These are phyloP conservation scores for Millerozyma miso DNA, from an alignment of 805 yeast genomes.

Conservation along the genomic window DNA sequence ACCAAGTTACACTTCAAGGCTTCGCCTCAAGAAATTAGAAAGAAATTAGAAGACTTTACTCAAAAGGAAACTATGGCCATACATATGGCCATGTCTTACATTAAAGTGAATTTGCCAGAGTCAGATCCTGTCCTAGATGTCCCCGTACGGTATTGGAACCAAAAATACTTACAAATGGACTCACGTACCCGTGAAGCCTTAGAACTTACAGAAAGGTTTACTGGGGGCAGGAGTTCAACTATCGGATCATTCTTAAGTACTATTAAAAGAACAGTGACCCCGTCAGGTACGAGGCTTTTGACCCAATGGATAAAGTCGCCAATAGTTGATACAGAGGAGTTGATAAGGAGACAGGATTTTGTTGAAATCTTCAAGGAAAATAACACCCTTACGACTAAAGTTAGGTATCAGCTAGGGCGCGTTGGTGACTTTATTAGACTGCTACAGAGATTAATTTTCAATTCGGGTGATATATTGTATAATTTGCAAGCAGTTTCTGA, in stretches of 20 bases:
- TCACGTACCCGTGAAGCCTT: conserved; percentile 72
- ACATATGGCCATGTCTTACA: conserved; percentile 57
- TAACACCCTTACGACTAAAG: conserved; percentile 11
- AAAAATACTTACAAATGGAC: conserved; percentile 69
- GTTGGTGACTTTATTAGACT: conserved; percentile 58
- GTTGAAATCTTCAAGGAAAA: conserved; percentile 29
- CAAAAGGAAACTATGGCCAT: conserved; percentile 58
- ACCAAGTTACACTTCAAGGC: conserved; percentile 28
- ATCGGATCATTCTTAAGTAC: conserved; percentile 70
- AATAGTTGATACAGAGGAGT: conserved; percentile 52
- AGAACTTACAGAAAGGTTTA: conserved; percentile 58
- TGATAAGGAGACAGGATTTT: conserved; percentile 45
- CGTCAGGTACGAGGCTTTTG: conserved; percentile 76
- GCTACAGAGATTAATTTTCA: conserved; percentile 46
- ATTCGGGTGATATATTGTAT: conserved; percentile 28
- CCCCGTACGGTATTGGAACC: conserved; percentile 57
- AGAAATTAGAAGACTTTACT: conserved; percentile 25
- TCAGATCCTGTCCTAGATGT: conserved; percentile 56
- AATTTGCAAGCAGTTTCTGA: conserved; percentile 30
- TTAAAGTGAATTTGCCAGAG: conserved; percentile 70
- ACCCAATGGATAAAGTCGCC: conserved; percentile 84
- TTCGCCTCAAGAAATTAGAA: conserved; percentile 34
- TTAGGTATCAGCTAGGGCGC: conserved; percentile 36
- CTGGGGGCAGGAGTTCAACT: conserved; percentile 43
- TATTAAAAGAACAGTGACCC: conserved; percentile 69